phyloP scores from a whole-genome alignment of 2,329 filamentous ascomycete species.

The Huntiella omanensis region DNA sequence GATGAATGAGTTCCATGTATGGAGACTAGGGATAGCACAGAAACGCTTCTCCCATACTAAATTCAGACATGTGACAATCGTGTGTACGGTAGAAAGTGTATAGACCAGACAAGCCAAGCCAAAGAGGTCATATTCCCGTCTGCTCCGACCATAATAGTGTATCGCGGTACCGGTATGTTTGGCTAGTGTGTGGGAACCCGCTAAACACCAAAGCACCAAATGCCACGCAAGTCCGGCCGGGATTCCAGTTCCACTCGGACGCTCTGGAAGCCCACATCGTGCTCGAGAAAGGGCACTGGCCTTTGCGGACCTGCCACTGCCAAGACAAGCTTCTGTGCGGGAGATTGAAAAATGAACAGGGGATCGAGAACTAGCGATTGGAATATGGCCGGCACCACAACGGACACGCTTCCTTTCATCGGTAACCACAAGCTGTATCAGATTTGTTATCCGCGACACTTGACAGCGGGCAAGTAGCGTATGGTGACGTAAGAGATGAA shows the following conservation, averaged over 20 bases:
- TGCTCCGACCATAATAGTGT: background rate
- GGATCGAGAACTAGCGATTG: background rate
- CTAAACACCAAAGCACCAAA: background rate
- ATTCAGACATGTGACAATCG: too few species aligned
- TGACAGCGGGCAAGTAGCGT: too few species aligned
- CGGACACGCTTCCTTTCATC: too few species aligned
- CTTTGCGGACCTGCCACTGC: slow-evolving; percentile 6
- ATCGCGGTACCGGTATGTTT: too few species aligned
- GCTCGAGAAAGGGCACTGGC: background rate
- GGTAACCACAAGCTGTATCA: too few species aligned
- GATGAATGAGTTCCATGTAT: background rate
- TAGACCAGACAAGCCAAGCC: background rate
- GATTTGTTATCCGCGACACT: too few species aligned
- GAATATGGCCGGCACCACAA: background rate
- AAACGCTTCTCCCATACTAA: background rate
- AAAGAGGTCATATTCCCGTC: background rate
- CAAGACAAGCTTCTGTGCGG: slow-evolving; percentile 7
- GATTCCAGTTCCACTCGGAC: too few species aligned
- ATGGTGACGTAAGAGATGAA: too few species aligned
- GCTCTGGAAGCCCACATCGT: too few species aligned
- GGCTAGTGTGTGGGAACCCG: background rate
- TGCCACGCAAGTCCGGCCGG: background rate
- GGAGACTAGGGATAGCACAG: slow-evolving; percentile 8
- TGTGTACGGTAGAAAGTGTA: slow-evolving; percentile 1
- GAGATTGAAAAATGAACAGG: slow-evolving; percentile 2